Evolutionary conservation across 495 filamentous ascomycete species (phyloP).

Genomic region (Aspergillus cavernicola): DNA sequence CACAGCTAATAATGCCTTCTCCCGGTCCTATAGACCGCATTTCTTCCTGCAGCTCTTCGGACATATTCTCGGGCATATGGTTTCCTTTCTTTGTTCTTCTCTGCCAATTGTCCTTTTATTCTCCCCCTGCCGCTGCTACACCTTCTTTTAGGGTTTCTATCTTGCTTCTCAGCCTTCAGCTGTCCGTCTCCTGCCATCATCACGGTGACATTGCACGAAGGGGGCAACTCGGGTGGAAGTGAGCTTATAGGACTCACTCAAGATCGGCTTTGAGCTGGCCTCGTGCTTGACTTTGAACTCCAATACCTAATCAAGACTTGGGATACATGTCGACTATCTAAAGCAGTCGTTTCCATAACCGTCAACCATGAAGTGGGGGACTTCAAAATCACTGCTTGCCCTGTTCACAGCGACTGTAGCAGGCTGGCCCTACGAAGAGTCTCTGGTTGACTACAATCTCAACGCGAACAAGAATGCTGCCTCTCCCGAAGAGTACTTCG

Average conservation of each 20-base stretch:
- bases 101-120: conserved; percentile 14
- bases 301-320: conserved; percentile 3
- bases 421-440: conserved; percentile 54
- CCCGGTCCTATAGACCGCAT: conserved; percentile 10
- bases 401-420: conserved; percentile 25
- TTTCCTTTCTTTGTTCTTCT: conserved; percentile 7
- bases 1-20: conserved; percentile 18
- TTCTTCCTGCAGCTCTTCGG: conserved; percentile 22
- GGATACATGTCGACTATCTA: conserved; percentile 24
- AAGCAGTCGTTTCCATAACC: conserved; percentile 8
- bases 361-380: conserved; percentile 35
- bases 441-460: conserved; percentile 54
- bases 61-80: conserved; percentile 23
- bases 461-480: conserved; percentile 59
- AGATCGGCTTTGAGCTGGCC: background rate
- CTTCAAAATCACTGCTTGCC: conserved; percentile 23
- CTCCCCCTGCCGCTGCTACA: conserved; percentile 16
- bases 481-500: conserved; percentile 59
- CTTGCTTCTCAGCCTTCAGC: conserved; percentile 6
- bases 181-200: background rate
- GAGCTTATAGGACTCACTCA: conserved; percentile 1
- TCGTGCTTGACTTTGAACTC: conserved; percentile 1
- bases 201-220: background rate
- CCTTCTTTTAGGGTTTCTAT: conserved; percentile 8
- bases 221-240: conserved; percentile 9